Base-by-base conservation (phyloP, 1,139 yeast genomes). In the Lodderomyces pseudojiufengensis region DNA sequence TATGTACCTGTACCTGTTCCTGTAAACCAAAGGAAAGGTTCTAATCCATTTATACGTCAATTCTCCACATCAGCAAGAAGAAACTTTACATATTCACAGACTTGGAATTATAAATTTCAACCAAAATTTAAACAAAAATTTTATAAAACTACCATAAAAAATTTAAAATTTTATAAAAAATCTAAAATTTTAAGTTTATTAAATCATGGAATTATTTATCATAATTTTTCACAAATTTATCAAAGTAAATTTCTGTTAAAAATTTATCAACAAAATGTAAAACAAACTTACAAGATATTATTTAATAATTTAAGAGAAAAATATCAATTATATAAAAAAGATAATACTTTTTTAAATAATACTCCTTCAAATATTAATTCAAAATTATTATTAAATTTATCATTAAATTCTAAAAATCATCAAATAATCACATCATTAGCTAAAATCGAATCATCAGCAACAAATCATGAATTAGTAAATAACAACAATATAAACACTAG, bases 341-440 rank as follows among this genome's bases (percentile, higher is more conserved):
- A 34, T 33, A 21, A 36, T 29, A 34, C 24, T 5, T 18, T 18
- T 5, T 7, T 5, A 18, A 18, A 5, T 5, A 18, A 18, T 18
- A n/a, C n/a, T n/a, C n/a, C n/a, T n/a, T 18, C 25, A 26, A 38
- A 37, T 30, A 38, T 42, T 8, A 45, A 40, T 9, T 42, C 47
- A 9, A 34, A 32, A 5, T 36, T 51, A 9, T 35, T 48, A 34
- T 44, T 48, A 44, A 59, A 46, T 45, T 53, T 52, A 39, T 65
- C 62, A 49, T 61, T 59, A 55, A 62, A 57, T 35, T 59, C 63
- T 36, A 54, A 44, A 37, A 55, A 63, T 50, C 72, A 67, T 44
- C 57, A 61, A 32, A 47, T 63, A 39, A 65, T 69, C 16, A 55
- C 68, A 35, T 52, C 51, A 28, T 50, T 65, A 49, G 73, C 73